Base-by-base conservation (phyloP, 2,329 filamentous ascomycete species). In the Aspergillus piperis region DNA sequence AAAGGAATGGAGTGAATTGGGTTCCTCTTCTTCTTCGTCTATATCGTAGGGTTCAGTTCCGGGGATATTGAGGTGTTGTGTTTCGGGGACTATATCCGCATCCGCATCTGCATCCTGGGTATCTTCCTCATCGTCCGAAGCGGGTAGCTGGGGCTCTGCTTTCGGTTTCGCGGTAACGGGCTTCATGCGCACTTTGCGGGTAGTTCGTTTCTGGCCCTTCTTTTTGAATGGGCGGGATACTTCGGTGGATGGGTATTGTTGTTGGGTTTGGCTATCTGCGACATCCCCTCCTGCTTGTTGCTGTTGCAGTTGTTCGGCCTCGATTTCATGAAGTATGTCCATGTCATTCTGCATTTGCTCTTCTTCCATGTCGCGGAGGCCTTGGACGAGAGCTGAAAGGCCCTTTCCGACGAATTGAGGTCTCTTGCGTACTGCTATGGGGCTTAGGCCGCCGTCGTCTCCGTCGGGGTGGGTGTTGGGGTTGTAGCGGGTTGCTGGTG, bases 181-280 rank as follows among this genome's bases (percentile, higher is more conserved):
- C 50, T 74, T 77, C 73, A 82, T 80, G 39, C 68, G 73, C 11
- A 79, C 76, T 50, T 75, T 68, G 54, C 77, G 73, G 1, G 80
- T 82, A 5, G 78, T 81, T 50, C 80, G 72, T 63, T 82, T 82
- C 62, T 81, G 80, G 2, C 79, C 80, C 64, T 78, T 81, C 70
- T 82, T 82, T 68, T 80, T 81, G 68, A 73, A 80, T 13, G 60
- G 66, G 11, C 63, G 56, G 6, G 39, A 30, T 23, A 66, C 42
- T 13, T 66, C 54, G 17, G 57, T 36, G 4, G 32, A 4, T 5
- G 32, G 32, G 32, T 36, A 36, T 36, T 36, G 32, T 13, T 36
- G 32, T 6, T 36, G 25, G 17, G 59, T 55, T 54, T 81, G 78
- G 42, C 73, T 78, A 61, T 81, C 75, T 13, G 70, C 66, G 5